Conservation (phyloP, 75 land plant genomes). For the Sequoiadendron giganteum region DNA sequence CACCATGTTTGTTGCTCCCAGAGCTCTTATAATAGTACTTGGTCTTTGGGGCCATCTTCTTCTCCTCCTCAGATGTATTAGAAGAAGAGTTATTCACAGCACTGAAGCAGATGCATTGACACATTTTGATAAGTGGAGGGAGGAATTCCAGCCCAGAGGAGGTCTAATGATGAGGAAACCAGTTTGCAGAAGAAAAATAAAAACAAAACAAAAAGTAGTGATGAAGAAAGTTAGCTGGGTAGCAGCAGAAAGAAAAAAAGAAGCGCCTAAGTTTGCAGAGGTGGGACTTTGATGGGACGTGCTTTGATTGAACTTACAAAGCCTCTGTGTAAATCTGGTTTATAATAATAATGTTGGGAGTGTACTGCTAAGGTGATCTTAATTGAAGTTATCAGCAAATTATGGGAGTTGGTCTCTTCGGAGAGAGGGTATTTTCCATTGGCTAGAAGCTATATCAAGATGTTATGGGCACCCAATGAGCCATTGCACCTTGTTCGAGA, state of each 20-base stretch:
- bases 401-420: not conserved
- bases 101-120: not conserved
- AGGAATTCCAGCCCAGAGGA: not conserved
- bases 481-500: no score
- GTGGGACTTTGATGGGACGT: not conserved
- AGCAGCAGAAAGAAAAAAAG: not conserved
- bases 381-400: not conserved
- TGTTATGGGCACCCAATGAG: no score
- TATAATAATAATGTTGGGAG: not conserved
- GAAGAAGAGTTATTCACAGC: not conserved
- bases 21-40: not conserved
- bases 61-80: not conserved
- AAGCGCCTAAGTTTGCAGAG: not conserved
- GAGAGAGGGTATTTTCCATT: no score
- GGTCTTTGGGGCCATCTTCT: not conserved
- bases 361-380: not conserved
- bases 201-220: not conserved
- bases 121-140: not conserved
- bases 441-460: no score
- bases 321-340: not conserved
- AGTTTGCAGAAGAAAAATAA: not conserved
- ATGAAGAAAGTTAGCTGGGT: not conserved
- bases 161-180: not conserved
- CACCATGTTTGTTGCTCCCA: not conserved
- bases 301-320: not conserved